Evolutionary conservation across 2,329 filamentous ascomycete species (phyloP), one percentile per base, ranked within the genome.

Genomic region (Pyricularia sp.): DNA sequence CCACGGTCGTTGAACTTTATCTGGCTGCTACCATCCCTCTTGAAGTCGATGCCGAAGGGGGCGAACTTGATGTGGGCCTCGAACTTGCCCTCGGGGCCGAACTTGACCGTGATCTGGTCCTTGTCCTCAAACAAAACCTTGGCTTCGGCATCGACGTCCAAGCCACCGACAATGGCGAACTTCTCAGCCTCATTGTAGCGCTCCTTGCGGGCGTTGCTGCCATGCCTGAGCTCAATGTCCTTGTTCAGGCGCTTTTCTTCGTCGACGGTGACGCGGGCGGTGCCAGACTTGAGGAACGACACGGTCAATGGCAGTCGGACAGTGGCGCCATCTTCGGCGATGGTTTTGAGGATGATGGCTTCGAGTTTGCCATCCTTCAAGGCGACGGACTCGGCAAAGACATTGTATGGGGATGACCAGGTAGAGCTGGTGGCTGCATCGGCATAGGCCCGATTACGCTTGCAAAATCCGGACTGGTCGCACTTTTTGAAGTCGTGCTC

Each of bases 401-500:
- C 84, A 72, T 85, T 84, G 81, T 98, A 99, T 0, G 94, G 94
- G 9, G 93, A 89, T 72, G 83, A 83, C 91, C 93, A 97, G 31
- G 84, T 83, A 69, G 87, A 81, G 61, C 87, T 81, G 64, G 86
- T 80, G 71, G 89, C 93, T 72, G 86, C 83, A 79, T 98, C 94
- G 77, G 95, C 95, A 77, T 92, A 94, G 58, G 88, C 91, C 78
- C 95, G 89, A 81, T 98, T 98, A 72, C 95, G 92, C 78, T 93
- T 95, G 82, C 95, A 99, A 83, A 99, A 99, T 75, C 95, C 95
- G 4, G 94, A 95, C 78, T 99, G 94, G 73, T 91, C 83, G 82
- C 95, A 99, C 75, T 91, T 97, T 78, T 98, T 99, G 85, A 98
- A 99, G 79, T 97, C 94, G 75, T 97, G 89, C 77, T 97, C 91